Percentiles rank a stretch among this genome's conserved stretches.
Evolutionary conservation across 805 yeast species (phyloP).

Genomic region (Nakazawaea anatomiae): DNA sequence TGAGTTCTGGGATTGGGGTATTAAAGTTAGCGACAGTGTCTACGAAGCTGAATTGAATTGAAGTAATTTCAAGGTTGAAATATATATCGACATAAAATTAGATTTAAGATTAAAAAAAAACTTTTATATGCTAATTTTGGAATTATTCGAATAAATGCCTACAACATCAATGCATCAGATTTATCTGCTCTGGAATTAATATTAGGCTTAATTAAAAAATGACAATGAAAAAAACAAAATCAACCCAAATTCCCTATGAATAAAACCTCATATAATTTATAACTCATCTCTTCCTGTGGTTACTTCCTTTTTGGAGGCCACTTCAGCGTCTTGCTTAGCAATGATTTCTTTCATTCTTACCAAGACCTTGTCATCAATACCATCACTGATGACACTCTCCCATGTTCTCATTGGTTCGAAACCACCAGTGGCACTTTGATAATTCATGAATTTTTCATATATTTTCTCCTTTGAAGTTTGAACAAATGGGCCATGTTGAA

Average conservation of each 20-base stretch:
- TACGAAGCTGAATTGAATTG: constrained; percentile 14
- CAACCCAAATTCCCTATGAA: no score
- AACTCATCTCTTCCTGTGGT: background rate
- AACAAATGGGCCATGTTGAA: constrained; percentile 91
- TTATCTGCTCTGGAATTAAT: no score
- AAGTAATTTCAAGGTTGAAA: no score
- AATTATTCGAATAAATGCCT: no score
- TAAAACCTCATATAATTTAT: background rate
- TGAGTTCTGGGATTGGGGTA: constrained; percentile 31
- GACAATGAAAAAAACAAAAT: no score
- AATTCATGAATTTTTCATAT: constrained; percentile 64
- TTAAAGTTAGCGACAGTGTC: constrained; percentile 26
- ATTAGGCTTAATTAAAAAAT: no score
- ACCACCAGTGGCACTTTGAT: constrained; percentile 62
- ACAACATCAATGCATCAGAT: no score
- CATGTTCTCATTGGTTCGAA: constrained; percentile 63
- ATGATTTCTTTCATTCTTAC: constrained; percentile 1
- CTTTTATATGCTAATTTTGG: background rate
- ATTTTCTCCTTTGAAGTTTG: constrained; percentile 64
- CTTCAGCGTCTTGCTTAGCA: constrained; percentile 1
- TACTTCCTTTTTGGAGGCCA: background rate
- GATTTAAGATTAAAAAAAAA: no score
- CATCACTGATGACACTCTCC: constrained; percentile 37
- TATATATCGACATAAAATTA: no score
- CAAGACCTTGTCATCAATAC: constrained; percentile 17